phyloP scores from a whole-genome alignment of 345 rosid species.

The Dipteronia sinensis region DNA sequence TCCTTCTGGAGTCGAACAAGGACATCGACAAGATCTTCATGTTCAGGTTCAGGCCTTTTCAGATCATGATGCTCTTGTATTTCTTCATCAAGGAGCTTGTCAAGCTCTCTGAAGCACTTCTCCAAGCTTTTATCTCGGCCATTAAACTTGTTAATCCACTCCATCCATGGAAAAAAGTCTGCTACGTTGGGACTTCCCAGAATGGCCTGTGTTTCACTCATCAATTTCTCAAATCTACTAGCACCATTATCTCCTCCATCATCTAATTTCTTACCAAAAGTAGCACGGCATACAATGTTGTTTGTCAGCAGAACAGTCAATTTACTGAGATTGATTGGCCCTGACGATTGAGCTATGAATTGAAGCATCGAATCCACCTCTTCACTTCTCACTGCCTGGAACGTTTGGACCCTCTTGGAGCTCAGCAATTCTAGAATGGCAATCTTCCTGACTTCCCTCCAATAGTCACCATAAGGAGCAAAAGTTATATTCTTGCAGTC shows the following conservation, averaged over 20 bases:
- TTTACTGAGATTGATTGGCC: slow-evolving; percentile 32
- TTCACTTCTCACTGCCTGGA: slow-evolving; percentile 33
- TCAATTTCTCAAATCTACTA: slow-evolving; percentile 26
- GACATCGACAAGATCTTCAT: slow-evolving; percentile 42
- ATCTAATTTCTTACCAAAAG: slow-evolving; percentile 34
- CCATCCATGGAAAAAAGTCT: slow-evolving; percentile 46
- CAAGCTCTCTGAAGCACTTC: slow-evolving; percentile 34
- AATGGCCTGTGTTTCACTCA: slow-evolving; percentile 25
- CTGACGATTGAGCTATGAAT: slow-evolving; percentile 14
- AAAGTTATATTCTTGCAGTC: slow-evolving; percentile 27
- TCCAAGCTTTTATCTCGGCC: slow-evolving; percentile 33
- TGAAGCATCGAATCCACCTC: slow-evolving; percentile 32
- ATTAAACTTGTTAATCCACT: slow-evolving; percentile 42
- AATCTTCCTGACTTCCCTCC: slow-evolving; percentile 47
- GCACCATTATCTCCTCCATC: neutral
- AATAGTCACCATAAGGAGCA: slow-evolving; percentile 36
- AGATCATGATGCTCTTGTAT: slow-evolving; percentile 40
- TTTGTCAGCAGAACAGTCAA: slow-evolving; percentile 21
- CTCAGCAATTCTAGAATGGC: slow-evolving; percentile 33
- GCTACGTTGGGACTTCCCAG: slow-evolving; percentile 31
- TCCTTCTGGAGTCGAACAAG: slow-evolving; percentile 30
- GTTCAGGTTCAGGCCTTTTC: slow-evolving; percentile 19
- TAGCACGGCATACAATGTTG: slow-evolving; percentile 34
- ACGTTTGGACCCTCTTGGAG: slow-evolving; percentile 41
- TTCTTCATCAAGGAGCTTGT: slow-evolving; percentile 33